Evolutionary conservation across 2,329 filamentous ascomycete genomes (phyloP).

Genomic region (Colletotrichum melonis): DNA sequence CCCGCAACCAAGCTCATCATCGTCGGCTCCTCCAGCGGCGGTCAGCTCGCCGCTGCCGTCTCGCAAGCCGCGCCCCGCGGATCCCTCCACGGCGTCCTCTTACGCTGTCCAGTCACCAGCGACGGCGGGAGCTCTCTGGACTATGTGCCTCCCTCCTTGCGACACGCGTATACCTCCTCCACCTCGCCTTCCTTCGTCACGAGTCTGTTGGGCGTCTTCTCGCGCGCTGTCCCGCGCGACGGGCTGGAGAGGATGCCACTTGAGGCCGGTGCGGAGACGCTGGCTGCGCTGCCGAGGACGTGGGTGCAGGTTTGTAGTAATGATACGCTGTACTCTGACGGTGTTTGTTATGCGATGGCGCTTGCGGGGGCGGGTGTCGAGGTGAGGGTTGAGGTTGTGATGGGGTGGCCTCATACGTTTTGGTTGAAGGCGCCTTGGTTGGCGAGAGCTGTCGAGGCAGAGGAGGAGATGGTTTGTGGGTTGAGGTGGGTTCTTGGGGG

Average conservation of each 20-base stretch:
- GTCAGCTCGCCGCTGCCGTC: constrained; percentile 58
- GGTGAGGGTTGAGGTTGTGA: constrained; percentile 54
- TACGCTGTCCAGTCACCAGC: constrained; percentile 61
- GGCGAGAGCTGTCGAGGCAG: constrained; percentile 52
- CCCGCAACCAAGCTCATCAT: constrained; percentile 45
- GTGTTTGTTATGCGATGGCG: constrained; percentile 59
- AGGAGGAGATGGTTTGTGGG: constrained; percentile 54
- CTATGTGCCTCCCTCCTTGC: constrained; percentile 51
- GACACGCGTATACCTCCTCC: constrained; percentile 50
- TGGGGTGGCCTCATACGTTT: constrained; percentile 64
- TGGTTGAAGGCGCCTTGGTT: constrained; percentile 60
- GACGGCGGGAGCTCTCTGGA: constrained; percentile 52
- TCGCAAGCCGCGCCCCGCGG: constrained; percentile 45
- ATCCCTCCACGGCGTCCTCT: constrained; percentile 52
- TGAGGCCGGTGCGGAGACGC: constrained; percentile 45
- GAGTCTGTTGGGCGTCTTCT: constrained; percentile 46
- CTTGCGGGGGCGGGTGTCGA: constrained; percentile 52
- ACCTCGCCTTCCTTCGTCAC: constrained; percentile 51
- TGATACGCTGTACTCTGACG: constrained; percentile 63
- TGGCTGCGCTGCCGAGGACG: constrained; percentile 51
- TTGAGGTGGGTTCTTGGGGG: constrained; percentile 51
- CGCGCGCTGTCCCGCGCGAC: constrained; percentile 49
- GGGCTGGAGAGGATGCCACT: constrained; percentile 55
- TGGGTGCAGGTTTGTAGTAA: constrained; percentile 64
- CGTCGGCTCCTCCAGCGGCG: constrained; percentile 59